phyloP scores from a whole-genome alignment of 257 asterid genomes.

The Scutellaria barbata region DNA sequence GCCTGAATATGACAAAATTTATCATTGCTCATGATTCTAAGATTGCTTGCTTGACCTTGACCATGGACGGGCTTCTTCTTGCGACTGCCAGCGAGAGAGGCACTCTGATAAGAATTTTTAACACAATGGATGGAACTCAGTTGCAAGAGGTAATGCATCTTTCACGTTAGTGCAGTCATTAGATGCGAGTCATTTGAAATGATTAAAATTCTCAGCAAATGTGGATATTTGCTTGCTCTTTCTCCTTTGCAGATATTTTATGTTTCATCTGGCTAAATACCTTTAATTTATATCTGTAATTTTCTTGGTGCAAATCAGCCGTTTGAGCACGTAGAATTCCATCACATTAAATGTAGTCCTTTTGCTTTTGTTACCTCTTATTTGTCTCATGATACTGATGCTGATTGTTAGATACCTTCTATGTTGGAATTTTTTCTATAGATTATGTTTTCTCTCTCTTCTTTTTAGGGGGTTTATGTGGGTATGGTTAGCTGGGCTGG shows the following conservation, averaged over 20 bases:
- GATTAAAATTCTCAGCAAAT: background rate
- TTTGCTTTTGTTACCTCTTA: slow-evolving; percentile 18
- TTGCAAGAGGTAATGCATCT: slow-evolving; percentile 80
- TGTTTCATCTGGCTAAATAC: slow-evolving; percentile 20
- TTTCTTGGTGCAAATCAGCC: background rate
- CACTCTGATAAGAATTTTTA: slow-evolving; percentile 90
- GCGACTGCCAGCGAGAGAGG: slow-evolving; percentile 93
- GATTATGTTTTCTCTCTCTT: background rate
- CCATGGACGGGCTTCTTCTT: slow-evolving; percentile 92
- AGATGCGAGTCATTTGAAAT: slow-evolving; percentile 4
- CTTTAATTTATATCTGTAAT: slow-evolving; percentile 12
- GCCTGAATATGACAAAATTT: slow-evolving; percentile 71
- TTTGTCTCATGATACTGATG: background rate
- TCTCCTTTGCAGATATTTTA: slow-evolving; percentile 4
- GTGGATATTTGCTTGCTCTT: slow-evolving; percentile 2
- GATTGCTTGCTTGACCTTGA: slow-evolving; percentile 79
- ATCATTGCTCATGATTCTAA: slow-evolving; percentile 88
- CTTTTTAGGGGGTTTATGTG: background rate
- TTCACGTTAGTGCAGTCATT: background rate
- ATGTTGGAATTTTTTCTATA: background rate
- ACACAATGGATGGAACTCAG: slow-evolving; percentile 91
- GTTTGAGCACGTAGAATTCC: slow-evolving; percentile 17
- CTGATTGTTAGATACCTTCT: slow-evolving; percentile 22
- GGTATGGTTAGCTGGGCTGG: background rate
- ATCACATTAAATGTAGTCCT: slow-evolving; percentile 18